phyloP scores from a whole-genome alignment of 73 alveolate genomes.

The Tetrahymena borealis region DNA sequence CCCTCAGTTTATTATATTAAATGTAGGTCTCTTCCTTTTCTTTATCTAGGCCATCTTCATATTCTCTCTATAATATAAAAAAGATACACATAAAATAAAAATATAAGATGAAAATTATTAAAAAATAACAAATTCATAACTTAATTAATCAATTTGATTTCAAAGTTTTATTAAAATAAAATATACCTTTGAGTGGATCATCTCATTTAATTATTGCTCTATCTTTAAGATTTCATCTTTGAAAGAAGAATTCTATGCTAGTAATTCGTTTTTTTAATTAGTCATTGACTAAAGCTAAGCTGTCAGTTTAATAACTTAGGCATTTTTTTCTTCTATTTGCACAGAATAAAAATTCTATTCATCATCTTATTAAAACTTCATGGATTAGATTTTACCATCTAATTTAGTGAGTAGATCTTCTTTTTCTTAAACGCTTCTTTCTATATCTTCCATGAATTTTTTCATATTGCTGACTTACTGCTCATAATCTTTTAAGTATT shows the following conservation, averaged over 20 bases:
- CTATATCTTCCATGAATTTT: background rate
- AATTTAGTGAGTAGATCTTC: background rate
- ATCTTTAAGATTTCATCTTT: background rate
- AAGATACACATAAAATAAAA: too few species aligned
- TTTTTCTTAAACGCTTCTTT: background rate
- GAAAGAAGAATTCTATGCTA: background rate
- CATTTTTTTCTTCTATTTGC: background rate
- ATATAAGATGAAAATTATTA: too few species aligned
- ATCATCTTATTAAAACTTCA: background rate
- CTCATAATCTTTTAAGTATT: background rate
- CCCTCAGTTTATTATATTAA: background rate
- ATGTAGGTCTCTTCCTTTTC: background rate
- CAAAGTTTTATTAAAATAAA: background rate
- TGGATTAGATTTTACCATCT: background rate
- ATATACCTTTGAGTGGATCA: background rate
- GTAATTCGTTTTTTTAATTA: background rate
- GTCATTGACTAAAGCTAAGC: background rate
- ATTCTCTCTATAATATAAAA: background rate
- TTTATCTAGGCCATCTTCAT: background rate
- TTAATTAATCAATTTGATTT: too few species aligned
- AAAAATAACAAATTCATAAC: too few species aligned
- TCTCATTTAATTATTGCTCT: background rate
- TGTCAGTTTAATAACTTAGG: background rate
- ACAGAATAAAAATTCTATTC: background rate
- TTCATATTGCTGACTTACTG: background rate